A percentile compares a stretch with the other conserved stretches of the same genome.
These are phyloP conservation scores for Colletotrichum orbiculare DNA, from an alignment of 2,329 filamentous ascomycete genomes.

Conservation along the genomic window DNA sequence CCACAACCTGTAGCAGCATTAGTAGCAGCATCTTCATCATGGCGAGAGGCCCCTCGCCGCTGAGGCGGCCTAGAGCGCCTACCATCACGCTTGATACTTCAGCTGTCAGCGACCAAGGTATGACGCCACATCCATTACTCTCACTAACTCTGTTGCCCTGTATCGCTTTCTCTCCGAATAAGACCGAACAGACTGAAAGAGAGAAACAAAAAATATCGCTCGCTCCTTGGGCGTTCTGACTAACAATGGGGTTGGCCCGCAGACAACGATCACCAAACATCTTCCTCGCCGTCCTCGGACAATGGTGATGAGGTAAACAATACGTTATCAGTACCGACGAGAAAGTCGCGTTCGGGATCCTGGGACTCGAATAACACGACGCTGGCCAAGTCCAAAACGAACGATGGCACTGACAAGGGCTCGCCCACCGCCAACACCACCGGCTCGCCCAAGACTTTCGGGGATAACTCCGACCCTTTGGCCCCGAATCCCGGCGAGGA, in stretches of 20 bases:
- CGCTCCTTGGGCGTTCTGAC: constrained; percentile 6
- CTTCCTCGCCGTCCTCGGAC: constrained; percentile 28
- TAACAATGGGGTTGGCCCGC: constrained; percentile 18
- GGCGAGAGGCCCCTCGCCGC: constrained; percentile 25
- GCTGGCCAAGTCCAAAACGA: constrained; percentile 32
- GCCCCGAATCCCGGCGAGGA: constrained; percentile 69
- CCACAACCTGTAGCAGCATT: neutral
- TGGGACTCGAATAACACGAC: constrained; percentile 37
- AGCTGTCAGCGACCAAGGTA: constrained; percentile 37
- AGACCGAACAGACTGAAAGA: neutral
- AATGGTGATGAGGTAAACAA: constrained; percentile 35
- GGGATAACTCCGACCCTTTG: constrained; percentile 42
- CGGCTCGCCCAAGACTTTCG: constrained; percentile 32
- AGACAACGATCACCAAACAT: constrained; percentile 18
- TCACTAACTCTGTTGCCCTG: constrained; percentile 16
- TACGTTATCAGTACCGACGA: constrained; percentile 36
- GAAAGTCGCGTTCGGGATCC: constrained; percentile 36
- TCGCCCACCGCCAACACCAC: constrained; percentile 18
- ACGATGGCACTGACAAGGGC: constrained; percentile 30
- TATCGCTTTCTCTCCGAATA: neutral
- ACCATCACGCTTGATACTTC: constrained; percentile 38
- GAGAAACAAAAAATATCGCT: neutral
- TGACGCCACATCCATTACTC: constrained; percentile 9
- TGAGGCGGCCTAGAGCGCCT: constrained; percentile 34
- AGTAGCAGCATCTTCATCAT: constrained; percentile 10